Evolutionary conservation across 2,329 filamentous ascomycete genomes (phyloP).

Genomic region (Trichothecium roseum): DNA sequence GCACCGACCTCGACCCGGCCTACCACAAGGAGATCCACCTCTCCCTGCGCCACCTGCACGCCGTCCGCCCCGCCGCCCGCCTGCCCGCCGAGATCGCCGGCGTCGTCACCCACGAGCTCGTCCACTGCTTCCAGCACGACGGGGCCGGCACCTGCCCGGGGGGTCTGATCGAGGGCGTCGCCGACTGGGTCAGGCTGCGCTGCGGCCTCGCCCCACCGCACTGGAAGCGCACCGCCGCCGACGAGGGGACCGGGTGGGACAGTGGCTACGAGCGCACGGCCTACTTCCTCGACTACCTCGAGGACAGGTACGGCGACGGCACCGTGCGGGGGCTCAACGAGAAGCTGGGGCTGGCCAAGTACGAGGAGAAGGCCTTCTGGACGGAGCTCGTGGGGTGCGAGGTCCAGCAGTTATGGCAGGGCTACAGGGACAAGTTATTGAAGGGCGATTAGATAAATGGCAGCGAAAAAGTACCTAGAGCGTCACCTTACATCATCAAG

Average conservation of each 20-base stretch:
- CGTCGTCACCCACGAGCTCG: constrained; percentile 83
- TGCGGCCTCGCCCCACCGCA: constrained; percentile 68
- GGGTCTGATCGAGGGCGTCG: constrained; percentile 82
- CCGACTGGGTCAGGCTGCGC: constrained; percentile 81
- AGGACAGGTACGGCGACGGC: constrained; percentile 50
- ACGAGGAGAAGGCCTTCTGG: constrained; percentile 60
- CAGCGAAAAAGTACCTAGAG: too few species aligned
- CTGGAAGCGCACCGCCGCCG: constrained; percentile 53
- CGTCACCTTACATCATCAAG: too few species aligned
- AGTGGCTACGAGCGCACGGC: constrained; percentile 83
- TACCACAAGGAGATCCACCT: constrained; percentile 94
- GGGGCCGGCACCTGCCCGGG: constrained; percentile 51
- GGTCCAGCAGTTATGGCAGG: constrained; percentile 62
- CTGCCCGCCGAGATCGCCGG: constrained; percentile 59
- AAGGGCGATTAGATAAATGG: background rate
- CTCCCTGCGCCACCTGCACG: constrained; percentile 62
- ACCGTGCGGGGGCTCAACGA: constrained; percentile 57
- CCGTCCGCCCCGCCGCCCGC: constrained; percentile 29
- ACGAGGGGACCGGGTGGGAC: constrained; percentile 59
- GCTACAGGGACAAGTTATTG: constrained; percentile 44
- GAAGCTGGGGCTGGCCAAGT: constrained; percentile 45
- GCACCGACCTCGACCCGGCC: constrained; percentile 57
- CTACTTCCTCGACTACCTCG: constrained; percentile 83
- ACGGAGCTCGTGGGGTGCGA: constrained; percentile 52
- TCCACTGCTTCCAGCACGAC: constrained; percentile 88